Base-by-base conservation (phyloP, 2,329 filamentous ascomycete genomes). In the Hymenoscyphus occultus region DNA sequence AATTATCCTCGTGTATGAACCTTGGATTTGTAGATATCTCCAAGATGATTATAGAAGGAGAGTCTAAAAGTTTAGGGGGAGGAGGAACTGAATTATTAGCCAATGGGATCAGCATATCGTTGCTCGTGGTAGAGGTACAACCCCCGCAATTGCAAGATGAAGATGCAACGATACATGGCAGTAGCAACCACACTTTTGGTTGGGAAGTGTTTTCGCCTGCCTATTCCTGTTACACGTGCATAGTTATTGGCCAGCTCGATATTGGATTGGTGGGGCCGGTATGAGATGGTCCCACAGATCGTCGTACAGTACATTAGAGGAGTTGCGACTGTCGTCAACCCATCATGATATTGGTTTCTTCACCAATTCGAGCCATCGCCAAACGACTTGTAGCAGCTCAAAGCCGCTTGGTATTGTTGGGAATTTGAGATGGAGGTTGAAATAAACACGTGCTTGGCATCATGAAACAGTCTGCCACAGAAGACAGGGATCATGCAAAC, bases 401-500 rank as follows among this genome's bases (percentile, higher is more conserved):
- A 28, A 28, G 22, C 22, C 22, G 22, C 22, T 28, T 3, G 22
- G 28, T 28, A 28, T 28, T 28, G 28, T 3, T 28, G 28, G 28
- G 28, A 28, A 42, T 16, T 42, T 42, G 40, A 42, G 40, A 42
- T 42, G 40, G 42, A 48, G 42, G n/a, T 48, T 48, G 42, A 19
- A 48, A 48, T 28, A 28, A 28, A 28, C 28, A 28, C 2, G 28
- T 28, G 2, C 28, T 28, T 28, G 28, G 28, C 28, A 28, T 28
- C 28, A 28, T 19, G 16, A 19, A 48, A 7, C 40, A 39, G 14
- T 16, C 56, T 28, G 32, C 32, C 10, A 39, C 22, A 10, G 31
- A 56, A 35, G 13, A n/a, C 56, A 59, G 56, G 31, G 5, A 59
- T 39, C 56, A 59, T 59, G 56, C 6, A 59, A 39, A 35, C 7